A percentile compares a stretch with the other conserved stretches of the same genome.
Conservation (phyloP, 495 filamentous ascomycete species). For the Aspergillus incahuasiensis region DNA sequence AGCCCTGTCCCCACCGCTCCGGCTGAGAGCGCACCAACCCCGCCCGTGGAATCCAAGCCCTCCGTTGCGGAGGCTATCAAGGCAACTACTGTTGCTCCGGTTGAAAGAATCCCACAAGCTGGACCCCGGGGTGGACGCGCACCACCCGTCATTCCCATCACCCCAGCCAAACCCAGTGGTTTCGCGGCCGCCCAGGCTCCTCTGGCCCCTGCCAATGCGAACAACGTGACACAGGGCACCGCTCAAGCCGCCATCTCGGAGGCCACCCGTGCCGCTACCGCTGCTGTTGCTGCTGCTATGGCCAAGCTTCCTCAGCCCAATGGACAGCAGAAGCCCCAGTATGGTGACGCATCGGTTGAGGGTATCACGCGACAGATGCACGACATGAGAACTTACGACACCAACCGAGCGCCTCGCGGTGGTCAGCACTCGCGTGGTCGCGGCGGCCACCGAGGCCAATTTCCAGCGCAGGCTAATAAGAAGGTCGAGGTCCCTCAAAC, state of each 20-base stretch:
- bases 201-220: slow-evolving; percentile 26
- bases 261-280: slow-evolving; percentile 76
- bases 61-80: slow-evolving; percentile 44
- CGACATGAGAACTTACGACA: slow-evolving; percentile 71
- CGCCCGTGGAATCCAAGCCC: slow-evolving; percentile 66
- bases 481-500: slow-evolving; percentile 83
- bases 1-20: slow-evolving; percentile 30
- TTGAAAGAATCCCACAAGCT: slow-evolving; percentile 47
- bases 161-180: slow-evolving; percentile 37
- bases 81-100: slow-evolving; percentile 49
- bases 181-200: slow-evolving; percentile 35
- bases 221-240: slow-evolving; percentile 30
- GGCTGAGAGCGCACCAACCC: slow-evolving; percentile 42
- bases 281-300: slow-evolving; percentile 87
- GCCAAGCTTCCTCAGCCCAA: slow-evolving; percentile 62
- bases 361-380: slow-evolving; percentile 79
- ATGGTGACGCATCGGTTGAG: slow-evolving; percentile 56
- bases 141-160: slow-evolving; percentile 61
- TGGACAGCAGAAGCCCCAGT: slow-evolving; percentile 39
- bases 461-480: slow-evolving; percentile 40
- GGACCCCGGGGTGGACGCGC: slow-evolving; percentile 69
- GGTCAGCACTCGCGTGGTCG: slow-evolving; percentile 52
- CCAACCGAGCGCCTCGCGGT: slow-evolving; percentile 46
- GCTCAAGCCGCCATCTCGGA: slow-evolving; percentile 50
- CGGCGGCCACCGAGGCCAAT: slow-evolving; percentile 50